phyloP scores from a whole-genome alignment of 192 early-diverging fungal species.

The Rhizoclosmatium globosum region DNA sequence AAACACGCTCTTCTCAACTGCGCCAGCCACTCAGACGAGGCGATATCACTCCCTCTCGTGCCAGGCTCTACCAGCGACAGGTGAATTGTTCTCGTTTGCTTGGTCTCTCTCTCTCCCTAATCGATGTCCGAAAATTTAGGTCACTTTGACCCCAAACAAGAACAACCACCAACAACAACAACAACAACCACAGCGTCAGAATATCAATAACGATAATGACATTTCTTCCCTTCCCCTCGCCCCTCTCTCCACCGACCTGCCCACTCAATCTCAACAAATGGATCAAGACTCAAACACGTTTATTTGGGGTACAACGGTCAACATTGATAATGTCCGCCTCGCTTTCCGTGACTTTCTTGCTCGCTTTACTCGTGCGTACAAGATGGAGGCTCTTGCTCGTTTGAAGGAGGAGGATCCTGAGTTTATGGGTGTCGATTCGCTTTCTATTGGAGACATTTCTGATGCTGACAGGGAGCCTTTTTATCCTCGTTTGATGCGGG shows the following conservation, averaged over 20 bases:
- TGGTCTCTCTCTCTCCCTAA: not conserved
- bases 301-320: conserved; percentile 26
- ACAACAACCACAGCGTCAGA: not conserved
- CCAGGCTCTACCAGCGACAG: not conserved
- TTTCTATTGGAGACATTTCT: not conserved
- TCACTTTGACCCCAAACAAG: not conserved
- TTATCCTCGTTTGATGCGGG: not conserved
- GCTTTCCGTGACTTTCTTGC: conserved; percentile 25
- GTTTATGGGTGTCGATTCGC: not conserved
- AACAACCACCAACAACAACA: not conserved
- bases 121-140: not conserved
- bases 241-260: conserved; percentile 19
- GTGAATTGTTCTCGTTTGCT: too few relatives aligned
- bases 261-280: not conserved
- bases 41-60: conserved; percentile 15
- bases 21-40: not conserved
- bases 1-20: not conserved
- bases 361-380: conserved; percentile 14
- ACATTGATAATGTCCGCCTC: conserved; percentile 12
- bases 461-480: not conserved
- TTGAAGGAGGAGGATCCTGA: conserved; percentile 24
- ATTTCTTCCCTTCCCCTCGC: not conserved
- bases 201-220: not conserved
- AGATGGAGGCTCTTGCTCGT: conserved; percentile 12
- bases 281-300: not conserved